These are phyloP conservation scores for Leptographium wingfieldii DNA, from an alignment of 2,329 filamentous ascomycete species.

Conservation along the genomic window DNA sequence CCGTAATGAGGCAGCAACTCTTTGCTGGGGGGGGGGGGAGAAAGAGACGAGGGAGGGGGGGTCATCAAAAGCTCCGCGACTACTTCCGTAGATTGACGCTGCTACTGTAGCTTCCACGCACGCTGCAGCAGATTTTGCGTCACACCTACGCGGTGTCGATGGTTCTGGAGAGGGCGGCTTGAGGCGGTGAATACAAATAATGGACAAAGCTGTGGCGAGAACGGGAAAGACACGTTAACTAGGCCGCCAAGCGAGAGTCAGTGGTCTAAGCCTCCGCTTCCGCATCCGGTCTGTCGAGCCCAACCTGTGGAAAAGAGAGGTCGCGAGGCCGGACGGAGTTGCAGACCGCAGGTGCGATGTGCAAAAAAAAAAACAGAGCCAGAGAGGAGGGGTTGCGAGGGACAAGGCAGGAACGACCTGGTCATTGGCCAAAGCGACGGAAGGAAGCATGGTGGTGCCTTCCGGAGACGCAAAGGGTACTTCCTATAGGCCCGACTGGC, in stretches of 20 bases:
- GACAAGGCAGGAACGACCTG: not conserved
- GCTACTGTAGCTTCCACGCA: not conserved
- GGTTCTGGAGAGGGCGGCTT: not conserved
- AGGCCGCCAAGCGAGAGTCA: no score
- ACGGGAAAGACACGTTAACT: no score
- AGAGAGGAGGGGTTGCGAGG: no score
- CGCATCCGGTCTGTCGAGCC: no score
- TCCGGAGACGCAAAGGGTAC: no score
- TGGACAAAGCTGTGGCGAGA: not conserved
- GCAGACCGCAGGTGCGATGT: not conserved
- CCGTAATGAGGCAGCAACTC: not conserved
- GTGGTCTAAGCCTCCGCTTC: no score
- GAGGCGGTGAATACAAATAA: not conserved
- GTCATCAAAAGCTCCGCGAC: not conserved
- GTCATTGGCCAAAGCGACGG: not conserved
- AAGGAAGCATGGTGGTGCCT: no score
- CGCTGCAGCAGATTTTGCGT: conserved; percentile 1
- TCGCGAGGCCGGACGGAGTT: no score
- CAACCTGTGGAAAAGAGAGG: no score
- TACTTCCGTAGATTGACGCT: not conserved
- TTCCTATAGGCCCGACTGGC: no score
- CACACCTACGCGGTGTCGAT: not conserved
- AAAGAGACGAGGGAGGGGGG: not conserved
- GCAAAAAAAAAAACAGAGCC: no score
- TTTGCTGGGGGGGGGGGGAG: not conserved